Conservation (phyloP, 192 early-diverging fungal species). For the Rhizoclosmatium globosum region DNA sequence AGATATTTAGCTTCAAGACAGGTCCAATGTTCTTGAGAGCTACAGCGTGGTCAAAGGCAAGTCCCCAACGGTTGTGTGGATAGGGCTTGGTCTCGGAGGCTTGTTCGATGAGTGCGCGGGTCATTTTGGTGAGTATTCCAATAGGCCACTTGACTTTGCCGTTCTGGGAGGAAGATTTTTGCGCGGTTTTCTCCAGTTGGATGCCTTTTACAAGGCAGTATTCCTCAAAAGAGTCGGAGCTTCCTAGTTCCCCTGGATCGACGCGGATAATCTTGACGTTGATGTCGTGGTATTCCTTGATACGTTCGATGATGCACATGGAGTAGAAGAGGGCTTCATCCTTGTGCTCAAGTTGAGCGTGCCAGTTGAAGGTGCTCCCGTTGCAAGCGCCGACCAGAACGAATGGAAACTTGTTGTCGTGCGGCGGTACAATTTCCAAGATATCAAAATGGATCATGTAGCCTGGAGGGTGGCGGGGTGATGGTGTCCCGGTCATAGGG, state of each 20-base stretch:
- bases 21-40: neutral
- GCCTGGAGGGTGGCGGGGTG: neutral
- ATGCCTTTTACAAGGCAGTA: neutral
- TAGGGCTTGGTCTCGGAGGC: neutral
- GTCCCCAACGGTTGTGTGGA: neutral
- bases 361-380: neutral
- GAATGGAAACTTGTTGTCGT: neutral
- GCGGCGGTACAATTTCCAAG: neutral
- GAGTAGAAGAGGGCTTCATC: conserved; percentile 7
- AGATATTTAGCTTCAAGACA: neutral
- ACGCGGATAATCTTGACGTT: neutral
- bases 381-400: neutral
- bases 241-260: conserved; percentile 13
- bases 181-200: neutral
- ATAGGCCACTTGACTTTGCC: neutral
- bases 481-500: no score
- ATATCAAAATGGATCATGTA: neutral
- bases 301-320: neutral
- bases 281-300: neutral
- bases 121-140: neutral
- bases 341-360: neutral
- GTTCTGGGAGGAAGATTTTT: neutral
- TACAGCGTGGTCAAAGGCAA: neutral
- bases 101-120: neutral
- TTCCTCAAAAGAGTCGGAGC: neutral